phyloP scores from a whole-genome alignment of 1,139 yeast species.

The Magnusiomyces sp. region DNA sequence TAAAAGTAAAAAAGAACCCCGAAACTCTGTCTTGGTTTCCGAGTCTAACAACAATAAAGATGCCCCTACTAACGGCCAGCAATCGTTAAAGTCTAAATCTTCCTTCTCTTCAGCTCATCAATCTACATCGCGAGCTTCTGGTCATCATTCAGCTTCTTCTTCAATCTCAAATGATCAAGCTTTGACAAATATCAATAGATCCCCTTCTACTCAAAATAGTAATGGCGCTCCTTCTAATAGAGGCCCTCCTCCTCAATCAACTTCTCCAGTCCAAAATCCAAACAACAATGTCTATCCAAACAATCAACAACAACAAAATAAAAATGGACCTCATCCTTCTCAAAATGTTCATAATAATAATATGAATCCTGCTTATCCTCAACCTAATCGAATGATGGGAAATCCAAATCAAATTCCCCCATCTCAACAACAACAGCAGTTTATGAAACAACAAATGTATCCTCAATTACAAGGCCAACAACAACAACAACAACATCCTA shows the following conservation, averaged over 20 bases:
- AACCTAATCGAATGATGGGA: background rate
- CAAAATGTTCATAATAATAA: background rate
- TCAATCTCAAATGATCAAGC: background rate
- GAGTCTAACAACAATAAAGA: constrained; percentile 7
- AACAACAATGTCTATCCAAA: background rate
- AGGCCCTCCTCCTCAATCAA: background rate
- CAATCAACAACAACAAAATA: background rate
- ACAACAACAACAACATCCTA: background rate
- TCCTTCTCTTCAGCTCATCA: too few species aligned
- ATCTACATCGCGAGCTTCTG: too few species aligned
- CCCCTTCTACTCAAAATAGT: background rate
- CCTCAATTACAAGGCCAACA: background rate
- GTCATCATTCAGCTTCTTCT: too few species aligned
- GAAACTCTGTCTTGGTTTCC: constrained; percentile 19
- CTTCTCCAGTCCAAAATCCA: constrained; percentile 1
- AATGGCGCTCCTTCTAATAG: constrained; percentile 1
- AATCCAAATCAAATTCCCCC: background rate
- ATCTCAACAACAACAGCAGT: background rate
- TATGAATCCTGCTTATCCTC: background rate
- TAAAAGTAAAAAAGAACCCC: constrained; percentile 23
- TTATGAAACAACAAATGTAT: background rate
- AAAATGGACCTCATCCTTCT: constrained; percentile 1
- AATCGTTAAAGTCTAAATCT: background rate
- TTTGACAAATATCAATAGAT: background rate
- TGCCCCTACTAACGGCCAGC: background rate